Conservation (phyloP, 2,329 filamentous ascomycete species). For the Trichoderma sp. region DNA sequence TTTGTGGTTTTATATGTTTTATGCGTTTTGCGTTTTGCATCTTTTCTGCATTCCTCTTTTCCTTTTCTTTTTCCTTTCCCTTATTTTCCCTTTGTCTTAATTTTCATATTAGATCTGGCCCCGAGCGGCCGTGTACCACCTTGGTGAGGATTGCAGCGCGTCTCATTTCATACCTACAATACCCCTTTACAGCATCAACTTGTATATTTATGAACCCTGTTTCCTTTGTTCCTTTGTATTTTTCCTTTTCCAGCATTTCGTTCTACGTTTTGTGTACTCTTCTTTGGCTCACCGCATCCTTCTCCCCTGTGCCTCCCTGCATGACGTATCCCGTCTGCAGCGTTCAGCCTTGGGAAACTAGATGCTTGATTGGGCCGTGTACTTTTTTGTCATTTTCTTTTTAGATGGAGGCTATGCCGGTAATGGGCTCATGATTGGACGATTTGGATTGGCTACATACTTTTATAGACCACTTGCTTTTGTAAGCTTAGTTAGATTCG, state of each 20-base stretch:
- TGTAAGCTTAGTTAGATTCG: background rate
- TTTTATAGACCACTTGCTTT: background rate
- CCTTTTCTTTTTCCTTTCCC: background rate
- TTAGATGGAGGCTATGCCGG: slow-evolving; percentile 7
- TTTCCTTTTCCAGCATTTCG: background rate
- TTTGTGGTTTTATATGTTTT: background rate
- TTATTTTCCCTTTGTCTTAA: background rate
- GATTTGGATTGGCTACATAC: background rate
- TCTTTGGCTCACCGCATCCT: background rate
- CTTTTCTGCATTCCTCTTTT: background rate
- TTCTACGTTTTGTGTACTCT: background rate
- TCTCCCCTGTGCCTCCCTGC: background rate
- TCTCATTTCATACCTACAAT: background rate
- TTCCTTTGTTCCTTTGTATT: background rate
- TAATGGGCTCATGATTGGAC: slow-evolving; percentile 11
- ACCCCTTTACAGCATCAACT: background rate
- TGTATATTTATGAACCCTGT: background rate
- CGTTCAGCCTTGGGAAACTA: background rate
- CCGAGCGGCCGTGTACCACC: background rate
- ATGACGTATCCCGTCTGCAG: background rate
- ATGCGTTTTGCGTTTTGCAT: background rate
- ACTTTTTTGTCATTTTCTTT: background rate
- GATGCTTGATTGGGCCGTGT: background rate
- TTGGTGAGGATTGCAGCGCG: background rate
- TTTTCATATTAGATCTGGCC: background rate